Conservation (phyloP, 1,139 yeast species). For the Protomyces macrosporus region DNA sequence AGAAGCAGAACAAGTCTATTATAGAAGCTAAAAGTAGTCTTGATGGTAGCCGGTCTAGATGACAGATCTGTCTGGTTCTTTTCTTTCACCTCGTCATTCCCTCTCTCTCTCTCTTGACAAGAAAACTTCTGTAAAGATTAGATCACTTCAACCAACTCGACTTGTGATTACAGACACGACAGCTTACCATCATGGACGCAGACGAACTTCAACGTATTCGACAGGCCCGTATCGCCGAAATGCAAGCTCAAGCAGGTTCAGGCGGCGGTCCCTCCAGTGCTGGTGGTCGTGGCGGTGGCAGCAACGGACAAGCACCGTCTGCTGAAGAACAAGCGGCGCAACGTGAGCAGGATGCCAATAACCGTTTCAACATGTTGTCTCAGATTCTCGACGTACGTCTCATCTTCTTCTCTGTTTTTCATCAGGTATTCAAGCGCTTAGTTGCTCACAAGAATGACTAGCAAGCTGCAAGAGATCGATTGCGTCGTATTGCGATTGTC, state of each 20-base stretch:
- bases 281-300: conserved; percentile 31
- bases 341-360: conserved; percentile 39
- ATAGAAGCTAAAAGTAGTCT: no score
- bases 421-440: conserved; percentile 51
- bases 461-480: conserved; percentile 78
- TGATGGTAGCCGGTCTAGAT: no score
- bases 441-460: conserved; percentile 47
- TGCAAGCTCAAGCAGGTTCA: conserved; percentile 52
- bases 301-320: conserved; percentile 17
- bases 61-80: no score
- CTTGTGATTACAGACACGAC: background rate
- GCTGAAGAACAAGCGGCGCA: conserved; percentile 30
- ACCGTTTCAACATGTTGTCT: conserved; percentile 35
- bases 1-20: no score
- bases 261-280: conserved; percentile 23
- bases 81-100: no score
- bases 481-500: conserved; percentile 80
- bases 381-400: background rate
- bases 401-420: no score
- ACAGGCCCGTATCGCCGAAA: conserved; percentile 77
- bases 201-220: conserved; percentile 81
- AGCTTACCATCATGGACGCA: conserved; percentile 41
- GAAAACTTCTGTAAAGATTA: no score
- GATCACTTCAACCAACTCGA: no score
- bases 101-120: no score